These are phyloP conservation scores for Tuber aestivum DNA, from an alignment of 495 filamentous ascomycete genomes.

Conservation along the genomic window DNA sequence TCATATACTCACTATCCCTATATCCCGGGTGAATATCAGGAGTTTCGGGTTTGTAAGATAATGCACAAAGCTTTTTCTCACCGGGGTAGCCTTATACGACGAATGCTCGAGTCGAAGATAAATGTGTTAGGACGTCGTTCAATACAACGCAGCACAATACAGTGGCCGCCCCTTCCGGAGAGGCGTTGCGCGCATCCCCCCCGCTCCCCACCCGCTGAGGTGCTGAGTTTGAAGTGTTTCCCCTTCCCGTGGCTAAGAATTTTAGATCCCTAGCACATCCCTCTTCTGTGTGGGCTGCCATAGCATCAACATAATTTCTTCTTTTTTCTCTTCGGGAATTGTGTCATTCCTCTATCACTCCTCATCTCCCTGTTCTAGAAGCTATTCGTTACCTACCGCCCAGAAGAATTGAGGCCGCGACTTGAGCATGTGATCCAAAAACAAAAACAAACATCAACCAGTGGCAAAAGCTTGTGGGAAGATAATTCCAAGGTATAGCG, in stretches of 20 bases:
- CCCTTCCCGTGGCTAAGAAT: no score
- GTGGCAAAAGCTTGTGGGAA: conserved; percentile 44
- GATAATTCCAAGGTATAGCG: neutral
- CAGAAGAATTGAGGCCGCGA: neutral
- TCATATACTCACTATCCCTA: neutral
- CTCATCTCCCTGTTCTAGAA: neutral
- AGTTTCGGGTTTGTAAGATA: neutral
- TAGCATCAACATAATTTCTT: neutral
- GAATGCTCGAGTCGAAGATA: neutral
- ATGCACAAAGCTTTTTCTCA: neutral
- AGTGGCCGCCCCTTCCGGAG: no score
- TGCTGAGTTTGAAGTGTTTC: neutral
- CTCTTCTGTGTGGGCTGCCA: no score
- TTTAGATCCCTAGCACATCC: no score
- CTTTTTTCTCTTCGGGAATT: neutral
- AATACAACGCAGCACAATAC: neutral
- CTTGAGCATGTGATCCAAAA: neutral
- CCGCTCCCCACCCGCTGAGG: no score
- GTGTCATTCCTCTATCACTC: neutral
- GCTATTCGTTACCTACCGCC: neutral
- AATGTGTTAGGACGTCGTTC: neutral
- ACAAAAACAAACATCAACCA: neutral
- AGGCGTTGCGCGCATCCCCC: neutral
- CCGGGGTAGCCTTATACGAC: neutral
- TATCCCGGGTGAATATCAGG: neutral